phyloP scores from a whole-genome alignment of 225 moss, liverwort and hornwort species.

The Straminergon stramineum region DNA sequence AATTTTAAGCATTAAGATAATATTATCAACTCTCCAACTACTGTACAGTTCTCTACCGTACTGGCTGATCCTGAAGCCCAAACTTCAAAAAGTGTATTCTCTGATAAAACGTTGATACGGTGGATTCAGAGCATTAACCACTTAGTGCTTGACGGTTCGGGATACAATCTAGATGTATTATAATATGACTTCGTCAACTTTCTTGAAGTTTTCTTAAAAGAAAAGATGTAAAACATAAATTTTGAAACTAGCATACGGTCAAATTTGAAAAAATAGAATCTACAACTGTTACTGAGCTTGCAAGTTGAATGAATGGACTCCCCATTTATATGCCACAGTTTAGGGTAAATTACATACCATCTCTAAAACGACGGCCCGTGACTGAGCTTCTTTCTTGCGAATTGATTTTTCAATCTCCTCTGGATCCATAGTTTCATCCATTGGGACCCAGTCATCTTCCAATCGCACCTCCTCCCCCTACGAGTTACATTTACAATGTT shows the following conservation, averaged over 20 bases:
- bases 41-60: neutral
- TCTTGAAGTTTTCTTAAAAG: neutral
- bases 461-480: constrained; percentile 92
- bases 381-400: constrained; percentile 89
- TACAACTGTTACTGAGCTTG: neutral
- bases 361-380: constrained; percentile 91
- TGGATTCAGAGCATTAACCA: no score
- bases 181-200: neutral
- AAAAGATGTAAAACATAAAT: neutral
- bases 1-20: neutral
- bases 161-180: neutral
- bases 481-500: neutral
- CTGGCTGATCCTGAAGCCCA: neutral
- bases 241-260: neutral
- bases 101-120: neutral
- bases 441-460: constrained; percentile 98
- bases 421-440: constrained; percentile 76
- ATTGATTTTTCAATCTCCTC: constrained; percentile 66
- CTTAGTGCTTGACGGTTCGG: neutral
- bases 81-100: neutral
- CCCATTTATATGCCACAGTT: neutral
- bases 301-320: neutral
- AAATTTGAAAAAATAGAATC: neutral
- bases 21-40: neutral
- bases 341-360: constrained; percentile 42